A percentile compares a stretch with the other conserved stretches of the same genome.
phyloP scores from a whole-genome alignment of 768 basidiomycete species.

The Infundibulicybe gibba region DNA sequence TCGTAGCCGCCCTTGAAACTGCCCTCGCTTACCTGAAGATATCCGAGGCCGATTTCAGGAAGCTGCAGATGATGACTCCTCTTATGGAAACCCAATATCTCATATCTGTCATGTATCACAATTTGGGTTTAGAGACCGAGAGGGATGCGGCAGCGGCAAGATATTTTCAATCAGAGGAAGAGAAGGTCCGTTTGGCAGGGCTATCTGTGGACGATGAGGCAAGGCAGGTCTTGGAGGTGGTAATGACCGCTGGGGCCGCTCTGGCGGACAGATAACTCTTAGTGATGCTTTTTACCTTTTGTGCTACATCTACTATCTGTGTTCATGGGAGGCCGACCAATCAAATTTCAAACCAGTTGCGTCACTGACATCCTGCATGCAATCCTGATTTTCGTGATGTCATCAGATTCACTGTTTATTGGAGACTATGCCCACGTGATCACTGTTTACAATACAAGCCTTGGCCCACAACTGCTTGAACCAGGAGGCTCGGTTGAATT shows the following conservation, averaged over 20 bases:
- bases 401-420: too few species aligned
- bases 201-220: constrained; percentile 49
- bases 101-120: constrained; percentile 69
- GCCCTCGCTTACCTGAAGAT: constrained; percentile 58
- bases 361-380: too few species aligned
- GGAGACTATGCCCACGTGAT: too few species aligned
- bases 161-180: constrained; percentile 41
- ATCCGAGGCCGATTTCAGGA: constrained; percentile 64
- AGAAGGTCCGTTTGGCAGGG: constrained; percentile 37
- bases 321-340: too few species aligned
- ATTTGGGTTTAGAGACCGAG: constrained; percentile 50
- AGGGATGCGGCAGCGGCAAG: constrained; percentile 52
- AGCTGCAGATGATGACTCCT: constrained; percentile 55
- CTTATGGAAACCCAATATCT: constrained; percentile 70
- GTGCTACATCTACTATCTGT: too few species aligned
- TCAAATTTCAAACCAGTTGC: too few species aligned
- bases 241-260: constrained; percentile 55
- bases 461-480: not conserved
- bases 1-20: constrained; percentile 41
- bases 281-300: not conserved
- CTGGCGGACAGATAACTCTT: constrained; percentile 34
- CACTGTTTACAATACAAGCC: too few species aligned
- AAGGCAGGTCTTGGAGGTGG: constrained; percentile 51
- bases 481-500: not conserved
- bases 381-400: too few species aligned